phyloP scores from a whole-genome alignment of 345 rosid species.

The Geranium brycei region DNA sequence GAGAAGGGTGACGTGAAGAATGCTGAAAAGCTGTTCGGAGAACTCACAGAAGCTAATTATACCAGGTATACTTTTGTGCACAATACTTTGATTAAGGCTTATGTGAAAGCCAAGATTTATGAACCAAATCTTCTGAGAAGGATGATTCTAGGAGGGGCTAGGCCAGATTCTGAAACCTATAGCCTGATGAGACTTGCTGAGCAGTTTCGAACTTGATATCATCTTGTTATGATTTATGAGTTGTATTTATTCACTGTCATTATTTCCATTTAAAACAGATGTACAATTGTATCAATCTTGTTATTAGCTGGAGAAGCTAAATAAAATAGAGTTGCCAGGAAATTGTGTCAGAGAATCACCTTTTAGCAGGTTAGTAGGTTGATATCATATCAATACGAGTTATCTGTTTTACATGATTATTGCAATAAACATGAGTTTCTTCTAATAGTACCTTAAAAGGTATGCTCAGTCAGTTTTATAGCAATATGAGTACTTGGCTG shows the following conservation, averaged over 20 bases:
- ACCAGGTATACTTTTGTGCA: constrained; percentile 60
- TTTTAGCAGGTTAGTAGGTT: no score
- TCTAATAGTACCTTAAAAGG: no score
- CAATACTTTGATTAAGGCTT: constrained; percentile 68
- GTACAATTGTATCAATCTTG: no score
- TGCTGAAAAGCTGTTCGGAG: constrained; percentile 66
- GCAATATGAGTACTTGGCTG: no score
- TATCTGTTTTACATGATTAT: no score
- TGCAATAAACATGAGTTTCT: no score
- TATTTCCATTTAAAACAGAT: no score
- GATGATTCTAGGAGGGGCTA: constrained; percentile 84
- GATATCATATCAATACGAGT: no score
- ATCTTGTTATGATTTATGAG: background rate
- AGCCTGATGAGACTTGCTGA: constrained; percentile 71
- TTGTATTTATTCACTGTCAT: background rate
- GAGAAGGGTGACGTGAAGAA: constrained; percentile 59
- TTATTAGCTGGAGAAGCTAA: no score
- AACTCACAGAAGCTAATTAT: constrained; percentile 54
- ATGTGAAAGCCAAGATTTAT: constrained; percentile 57
- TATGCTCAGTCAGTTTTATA: no score
- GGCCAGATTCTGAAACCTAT: constrained; percentile 88
- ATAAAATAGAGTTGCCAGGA: background rate
- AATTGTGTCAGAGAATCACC: no score
- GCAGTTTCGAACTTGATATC: constrained; percentile 26
- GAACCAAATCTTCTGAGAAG: constrained; percentile 69